phyloP scores from a whole-genome alignment of 495 filamentous ascomycete genomes.

The Neurospora sp. region DNA sequence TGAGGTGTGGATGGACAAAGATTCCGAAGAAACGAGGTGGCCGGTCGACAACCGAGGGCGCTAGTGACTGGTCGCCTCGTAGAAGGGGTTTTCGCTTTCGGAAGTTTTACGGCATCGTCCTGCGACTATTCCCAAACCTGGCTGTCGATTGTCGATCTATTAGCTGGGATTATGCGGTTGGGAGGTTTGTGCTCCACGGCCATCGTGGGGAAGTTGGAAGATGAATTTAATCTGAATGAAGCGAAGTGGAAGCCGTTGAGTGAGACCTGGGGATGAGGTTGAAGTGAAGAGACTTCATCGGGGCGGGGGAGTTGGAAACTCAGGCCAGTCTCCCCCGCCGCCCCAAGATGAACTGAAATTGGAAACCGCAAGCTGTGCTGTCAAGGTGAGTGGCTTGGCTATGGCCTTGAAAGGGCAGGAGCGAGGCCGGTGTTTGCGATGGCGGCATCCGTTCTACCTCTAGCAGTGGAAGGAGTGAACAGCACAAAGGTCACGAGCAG shows the following conservation, averaged over 20 bases:
- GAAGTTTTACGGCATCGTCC: neutral
- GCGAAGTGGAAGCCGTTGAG: neutral
- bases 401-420: neutral
- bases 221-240: neutral
- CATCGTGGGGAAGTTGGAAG: neutral
- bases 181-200: neutral
- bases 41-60: neutral
- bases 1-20: neutral
- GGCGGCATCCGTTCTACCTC: neutral
- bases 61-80: neutral
- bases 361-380: neutral
- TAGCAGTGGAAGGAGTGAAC: neutral
- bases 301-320: neutral
- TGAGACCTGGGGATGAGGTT: neutral
- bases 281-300: neutral
- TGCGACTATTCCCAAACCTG: neutral
- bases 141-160: neutral
- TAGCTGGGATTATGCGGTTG: neutral
- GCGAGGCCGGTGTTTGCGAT: neutral
- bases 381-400: neutral
- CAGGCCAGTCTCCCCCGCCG: neutral
- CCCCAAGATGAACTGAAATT: neutral
- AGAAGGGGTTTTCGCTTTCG: neutral
- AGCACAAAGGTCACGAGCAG: neutral
- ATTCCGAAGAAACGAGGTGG: neutral